Evolutionary conservation across 78 protist genomes (phyloP), one percentile per base, ranked within the genome.

Genomic region (Cavenderia fasciculata): DNA sequence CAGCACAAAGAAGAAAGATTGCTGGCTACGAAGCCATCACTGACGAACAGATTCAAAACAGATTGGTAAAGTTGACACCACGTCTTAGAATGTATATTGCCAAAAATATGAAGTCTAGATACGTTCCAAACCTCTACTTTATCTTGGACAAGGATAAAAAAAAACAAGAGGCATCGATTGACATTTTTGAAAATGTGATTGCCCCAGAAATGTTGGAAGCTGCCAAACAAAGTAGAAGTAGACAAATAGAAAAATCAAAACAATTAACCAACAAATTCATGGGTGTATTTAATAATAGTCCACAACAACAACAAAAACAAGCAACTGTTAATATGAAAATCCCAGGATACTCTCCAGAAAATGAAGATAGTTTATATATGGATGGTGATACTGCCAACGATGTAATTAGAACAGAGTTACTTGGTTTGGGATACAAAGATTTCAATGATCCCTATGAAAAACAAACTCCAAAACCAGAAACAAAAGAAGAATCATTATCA

Each of bases 81-180:
- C 18, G 62, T 29, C 23, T 79, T 6, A 29, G 88, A 43, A 40
- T 31, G 25, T 31, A 52, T 0, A 49, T 79, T 14, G 65, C 52
- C 40, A 79, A 79, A 66, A 79, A 38, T 25, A 72, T 79, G 5
- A 63, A 79, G 71, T 23, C 88, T 7, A 79, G 49, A 66, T 79
- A 65, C 40, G 88, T 79, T 11, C 88, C 88, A 5, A 72, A 79
- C 34, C 36, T 79, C 40, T 79, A 40, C 16, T 79, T 79, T 0
- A 33, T 79, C 5, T 47, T 65, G 10, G 88, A 79, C 54, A 38
- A 44, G 46, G 8, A 34, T 5, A 31, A 46, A 40, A 66, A 36
- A 16, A 65, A 66, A 19, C 61, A 59, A 23, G 76, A 79, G 31
- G 31, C 56, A 6, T 2, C 74, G 4, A 41, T 34, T 19, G 88